Conservation (phyloP, 2,329 filamentous ascomycete genomes). For the Penicillium sp. region DNA sequence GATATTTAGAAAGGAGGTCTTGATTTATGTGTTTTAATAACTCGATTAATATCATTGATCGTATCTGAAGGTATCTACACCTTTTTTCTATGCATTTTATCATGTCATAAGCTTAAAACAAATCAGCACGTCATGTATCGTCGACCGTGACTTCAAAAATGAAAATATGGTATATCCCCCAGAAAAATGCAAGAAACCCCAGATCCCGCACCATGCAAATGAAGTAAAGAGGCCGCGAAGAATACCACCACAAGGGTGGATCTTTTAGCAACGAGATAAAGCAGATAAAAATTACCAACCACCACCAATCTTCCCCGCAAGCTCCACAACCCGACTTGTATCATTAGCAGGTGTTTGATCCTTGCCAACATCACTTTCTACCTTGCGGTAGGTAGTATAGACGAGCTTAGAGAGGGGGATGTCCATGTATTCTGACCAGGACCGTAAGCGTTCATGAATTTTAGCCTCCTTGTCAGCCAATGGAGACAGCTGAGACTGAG, state of each 20-base stretch:
- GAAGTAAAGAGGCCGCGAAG: neutral
- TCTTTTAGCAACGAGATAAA: neutral
- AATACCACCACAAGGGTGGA: neutral
- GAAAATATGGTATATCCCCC: conserved; percentile 20
- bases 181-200: conserved; percentile 15
- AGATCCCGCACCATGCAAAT: conserved; percentile 24
- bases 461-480: conserved; percentile 29
- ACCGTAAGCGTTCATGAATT: conserved; percentile 65
- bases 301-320: conserved; percentile 87
- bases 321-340: conserved; percentile 78
- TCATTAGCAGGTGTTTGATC: conserved; percentile 58
- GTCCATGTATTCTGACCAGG: conserved; percentile 74
- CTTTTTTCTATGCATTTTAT: neutral
- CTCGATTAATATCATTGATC: neutral
- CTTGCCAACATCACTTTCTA: conserved; percentile 94
- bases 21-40: neutral
- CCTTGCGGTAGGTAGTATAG: conserved; percentile 85
- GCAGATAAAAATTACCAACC: conserved; percentile 67
- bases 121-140: neutral
- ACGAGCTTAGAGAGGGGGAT: conserved; percentile 70
- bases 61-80: neutral
- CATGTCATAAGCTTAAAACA: neutral
- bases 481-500: conserved; percentile 27
- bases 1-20: neutral
- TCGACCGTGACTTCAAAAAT: neutral